Conservation (phyloP, 192 early-diverging fungal species). For the Coemansia javaensis region DNA sequence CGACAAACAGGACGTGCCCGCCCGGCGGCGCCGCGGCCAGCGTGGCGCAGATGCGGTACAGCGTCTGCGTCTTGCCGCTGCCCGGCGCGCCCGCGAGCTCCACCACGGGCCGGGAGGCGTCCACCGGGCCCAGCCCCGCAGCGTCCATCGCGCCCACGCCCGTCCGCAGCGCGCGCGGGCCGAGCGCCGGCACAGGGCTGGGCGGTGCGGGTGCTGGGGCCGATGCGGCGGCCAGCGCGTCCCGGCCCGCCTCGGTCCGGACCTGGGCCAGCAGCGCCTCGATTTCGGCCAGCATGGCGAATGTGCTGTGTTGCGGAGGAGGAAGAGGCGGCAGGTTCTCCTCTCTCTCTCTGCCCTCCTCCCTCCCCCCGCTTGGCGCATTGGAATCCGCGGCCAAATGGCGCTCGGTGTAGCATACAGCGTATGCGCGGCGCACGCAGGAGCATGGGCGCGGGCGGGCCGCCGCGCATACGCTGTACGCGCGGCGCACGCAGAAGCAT, state of each 20-base stretch:
- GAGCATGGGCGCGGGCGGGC: too few relatives aligned
- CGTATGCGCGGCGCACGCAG: too few relatives aligned
- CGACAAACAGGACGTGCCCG: constrained; percentile 19
- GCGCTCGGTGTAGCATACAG: not conserved
- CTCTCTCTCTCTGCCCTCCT: constrained; percentile 1
- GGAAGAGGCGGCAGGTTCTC: too few relatives aligned
- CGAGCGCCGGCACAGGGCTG: not conserved
- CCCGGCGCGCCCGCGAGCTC: constrained; percentile 31
- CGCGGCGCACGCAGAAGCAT: not conserved
- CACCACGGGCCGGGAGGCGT: constrained; percentile 5
- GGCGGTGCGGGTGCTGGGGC: not conserved
- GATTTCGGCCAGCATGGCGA: constrained; percentile 23
- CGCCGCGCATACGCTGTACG: not conserved
- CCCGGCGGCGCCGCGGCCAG: constrained; percentile 1
- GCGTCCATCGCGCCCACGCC: constrained; percentile 17
- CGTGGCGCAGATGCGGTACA: constrained; percentile 26
- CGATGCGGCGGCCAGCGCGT: not conserved
- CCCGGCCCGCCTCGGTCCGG: constrained; percentile 15
- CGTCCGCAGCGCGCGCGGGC: constrained; percentile 2
- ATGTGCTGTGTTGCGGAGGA: too few relatives aligned
- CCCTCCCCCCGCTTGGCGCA: not conserved
- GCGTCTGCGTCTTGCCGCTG: constrained; percentile 39
- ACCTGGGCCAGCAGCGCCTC: constrained; percentile 26
- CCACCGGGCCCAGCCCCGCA: not conserved
- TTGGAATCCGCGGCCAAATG: constrained; percentile 4